Conservation (phyloP, 805 yeast species). For the Wickerhamiella australiensis region DNA sequence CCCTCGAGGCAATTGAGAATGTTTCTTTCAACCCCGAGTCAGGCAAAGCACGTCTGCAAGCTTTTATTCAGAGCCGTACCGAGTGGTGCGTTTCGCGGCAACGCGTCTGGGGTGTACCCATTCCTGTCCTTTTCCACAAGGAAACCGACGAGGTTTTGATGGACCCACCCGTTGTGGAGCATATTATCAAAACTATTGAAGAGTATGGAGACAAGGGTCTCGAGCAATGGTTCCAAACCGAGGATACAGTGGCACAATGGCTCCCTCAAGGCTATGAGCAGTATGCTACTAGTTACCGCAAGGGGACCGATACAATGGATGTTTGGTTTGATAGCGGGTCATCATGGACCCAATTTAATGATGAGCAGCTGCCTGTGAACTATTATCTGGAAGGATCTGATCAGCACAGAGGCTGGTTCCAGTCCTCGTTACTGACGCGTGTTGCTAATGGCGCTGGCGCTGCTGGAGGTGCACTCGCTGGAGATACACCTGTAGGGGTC, state of each 20-base stretch:
- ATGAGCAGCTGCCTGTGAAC: constrained; percentile 36
- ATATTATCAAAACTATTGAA: constrained; percentile 45
- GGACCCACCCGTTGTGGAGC: constrained; percentile 42
- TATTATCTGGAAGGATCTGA: constrained; percentile 95
- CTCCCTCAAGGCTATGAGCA: constrained; percentile 40
- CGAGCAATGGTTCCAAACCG: constrained; percentile 52
- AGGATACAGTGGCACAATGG: constrained; percentile 51
- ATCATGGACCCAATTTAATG: constrained; percentile 59
- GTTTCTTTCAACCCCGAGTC: constrained; percentile 65
- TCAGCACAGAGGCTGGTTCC: constrained; percentile 99
- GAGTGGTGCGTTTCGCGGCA: constrained; percentile 99
- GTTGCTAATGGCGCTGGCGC: constrained; percentile 36
- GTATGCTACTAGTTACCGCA: constrained; percentile 36
- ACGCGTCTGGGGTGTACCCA: constrained; percentile 96
- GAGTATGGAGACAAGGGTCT: constrained; percentile 40
- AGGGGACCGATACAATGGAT: constrained; percentile 89
- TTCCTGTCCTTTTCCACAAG: constrained; percentile 65
- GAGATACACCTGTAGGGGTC: no score
- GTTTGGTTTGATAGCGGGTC: constrained; percentile 99
- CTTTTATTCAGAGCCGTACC: constrained; percentile 64
- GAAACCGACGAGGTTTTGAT: constrained; percentile 53
- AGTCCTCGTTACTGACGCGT: constrained; percentile 75
- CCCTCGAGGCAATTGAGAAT: constrained; percentile 44
- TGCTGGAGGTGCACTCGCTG: no score
- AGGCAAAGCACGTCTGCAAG: constrained; percentile 56